Evolutionary conservation across 768 basidiomycete genomes (phyloP).

Genomic region (Peribolospora kevripleyi): DNA sequence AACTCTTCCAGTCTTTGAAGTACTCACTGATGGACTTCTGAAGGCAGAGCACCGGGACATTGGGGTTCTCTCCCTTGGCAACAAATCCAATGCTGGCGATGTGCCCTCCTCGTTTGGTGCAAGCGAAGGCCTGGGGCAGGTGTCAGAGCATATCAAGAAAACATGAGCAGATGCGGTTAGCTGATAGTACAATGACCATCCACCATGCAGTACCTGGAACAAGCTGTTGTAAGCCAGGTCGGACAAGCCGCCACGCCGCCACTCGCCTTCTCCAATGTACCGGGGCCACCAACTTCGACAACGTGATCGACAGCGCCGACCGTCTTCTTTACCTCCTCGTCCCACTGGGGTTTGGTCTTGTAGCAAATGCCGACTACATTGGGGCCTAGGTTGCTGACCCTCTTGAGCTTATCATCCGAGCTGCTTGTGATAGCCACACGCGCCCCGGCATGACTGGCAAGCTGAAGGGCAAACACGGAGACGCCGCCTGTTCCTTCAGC

Average conservation of each 20-base stretch:
- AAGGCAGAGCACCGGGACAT: neutral
- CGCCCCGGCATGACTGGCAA: constrained; percentile 39
- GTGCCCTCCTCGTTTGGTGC: constrained; percentile 24
- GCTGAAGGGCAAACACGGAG: constrained; percentile 31
- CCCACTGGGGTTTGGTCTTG: constrained; percentile 34
- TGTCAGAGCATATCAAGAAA: neutral
- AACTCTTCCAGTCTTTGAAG: constrained; percentile 12
- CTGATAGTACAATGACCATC: no score
- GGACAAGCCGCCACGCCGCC: neutral
- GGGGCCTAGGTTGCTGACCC: constrained; percentile 30
- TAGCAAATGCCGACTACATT: constrained; percentile 36
- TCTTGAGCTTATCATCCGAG: constrained; percentile 35
- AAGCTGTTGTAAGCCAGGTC: neutral
- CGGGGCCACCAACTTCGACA: constrained; percentile 32
- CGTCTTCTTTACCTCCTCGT: constrained; percentile 25
- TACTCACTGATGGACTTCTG: neutral
- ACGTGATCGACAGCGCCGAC: constrained; percentile 12
- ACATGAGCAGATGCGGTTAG: no score
- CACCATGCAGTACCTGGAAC: neutral
- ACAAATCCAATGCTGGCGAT: constrained; percentile 32
- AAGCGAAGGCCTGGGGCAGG: constrained; percentile 15
- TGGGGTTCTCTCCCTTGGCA: constrained; percentile 10
- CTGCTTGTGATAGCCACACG: constrained; percentile 43
- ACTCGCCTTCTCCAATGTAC: constrained; percentile 26
- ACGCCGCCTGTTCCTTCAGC: constrained; percentile 15